Percentiles rank a stretch among this genome's conserved stretches.
phyloP scores from a whole-genome alignment of 179 eudicot genomes.

The Sideroxylon spinosum region DNA sequence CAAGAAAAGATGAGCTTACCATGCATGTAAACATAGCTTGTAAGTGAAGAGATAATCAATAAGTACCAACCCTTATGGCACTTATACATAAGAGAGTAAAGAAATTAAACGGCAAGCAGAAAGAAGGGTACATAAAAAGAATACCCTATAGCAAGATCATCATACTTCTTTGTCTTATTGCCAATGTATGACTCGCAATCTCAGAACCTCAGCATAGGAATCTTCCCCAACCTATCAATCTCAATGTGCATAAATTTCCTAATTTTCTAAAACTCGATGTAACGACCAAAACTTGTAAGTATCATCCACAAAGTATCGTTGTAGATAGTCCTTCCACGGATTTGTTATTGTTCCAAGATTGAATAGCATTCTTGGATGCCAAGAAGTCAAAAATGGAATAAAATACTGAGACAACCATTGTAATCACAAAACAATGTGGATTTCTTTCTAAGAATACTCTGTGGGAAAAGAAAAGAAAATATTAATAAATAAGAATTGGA shows the following conservation, averaged over 20 bases:
- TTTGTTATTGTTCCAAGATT: conserved; percentile 99
- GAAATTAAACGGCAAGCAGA: conserved; percentile 70
- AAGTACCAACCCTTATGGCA: conserved; percentile 98
- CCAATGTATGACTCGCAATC: conserved; percentile 87
- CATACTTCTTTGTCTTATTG: conserved; percentile 96
- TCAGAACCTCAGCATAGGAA: conserved; percentile 81
- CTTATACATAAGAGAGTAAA: conserved; percentile 87
- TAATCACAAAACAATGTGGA: conserved; percentile 63
- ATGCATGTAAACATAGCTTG: conserved; percentile 97
- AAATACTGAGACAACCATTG: conserved; percentile 83
- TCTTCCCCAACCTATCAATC: conserved; percentile 83
- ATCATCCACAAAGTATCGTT: conserved; percentile 99
- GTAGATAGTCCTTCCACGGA: conserved; percentile 97
- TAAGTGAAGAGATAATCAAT: conserved; percentile 91
- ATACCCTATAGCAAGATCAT: conserved; percentile 98
- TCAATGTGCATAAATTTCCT: conserved; percentile 99
- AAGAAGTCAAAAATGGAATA: conserved; percentile 91
- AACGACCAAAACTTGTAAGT: conserved; percentile 85
- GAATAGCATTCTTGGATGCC: conserved; percentile 99
- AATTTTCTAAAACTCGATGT: conserved; percentile 98
- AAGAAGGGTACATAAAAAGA: conserved; percentile 76
- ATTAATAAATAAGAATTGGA: not conserved
- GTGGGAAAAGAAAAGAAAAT: conserved; percentile 35
- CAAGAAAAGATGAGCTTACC: conserved; percentile 46
- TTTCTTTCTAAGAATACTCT: conserved; percentile 97